A percentile compares a stretch with the other conserved stretches of the same genome.
Evolutionary conservation across 2,329 filamentous ascomycete species (phyloP).

Genomic region (Biscogniauxia marginata): DNA sequence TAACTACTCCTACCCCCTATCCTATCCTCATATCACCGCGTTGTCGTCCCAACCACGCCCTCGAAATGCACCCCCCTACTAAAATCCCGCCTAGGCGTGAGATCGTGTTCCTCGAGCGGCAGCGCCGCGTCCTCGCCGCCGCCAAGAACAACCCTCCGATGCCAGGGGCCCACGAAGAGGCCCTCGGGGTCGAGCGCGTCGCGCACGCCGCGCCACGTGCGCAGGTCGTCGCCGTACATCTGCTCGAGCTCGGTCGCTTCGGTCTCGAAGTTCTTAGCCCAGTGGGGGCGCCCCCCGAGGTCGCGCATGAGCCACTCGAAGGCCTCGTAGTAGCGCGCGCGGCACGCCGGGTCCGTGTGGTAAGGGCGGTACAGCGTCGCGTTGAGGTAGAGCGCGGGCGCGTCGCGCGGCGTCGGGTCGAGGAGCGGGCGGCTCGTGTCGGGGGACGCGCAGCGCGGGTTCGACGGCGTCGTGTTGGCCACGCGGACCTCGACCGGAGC

Average conservation of each 20-base stretch:
- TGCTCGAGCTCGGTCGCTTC: conserved; percentile 59
- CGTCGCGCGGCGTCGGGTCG: conserved; percentile 67
- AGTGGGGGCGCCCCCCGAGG: conserved; percentile 78
- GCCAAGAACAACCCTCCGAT: conserved; percentile 64
- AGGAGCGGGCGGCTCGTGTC: conserved; percentile 46
- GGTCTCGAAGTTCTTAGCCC: conserved; percentile 85
- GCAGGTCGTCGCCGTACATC: conserved; percentile 69
- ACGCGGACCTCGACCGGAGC: conserved; percentile 92
- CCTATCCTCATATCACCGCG: no score
- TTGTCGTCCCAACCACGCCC: conserved; percentile 16
- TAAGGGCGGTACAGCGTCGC: conserved; percentile 88
- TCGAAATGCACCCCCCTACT: conserved; percentile 20
- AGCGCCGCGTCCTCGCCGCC: conserved; percentile 21
- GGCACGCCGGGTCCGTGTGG: conserved; percentile 72
- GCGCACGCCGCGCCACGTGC: conserved; percentile 66
- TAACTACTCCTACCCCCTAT: background rate
- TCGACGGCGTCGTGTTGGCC: conserved; percentile 60
- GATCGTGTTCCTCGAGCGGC: conserved; percentile 32
- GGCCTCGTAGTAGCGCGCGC: conserved; percentile 76
- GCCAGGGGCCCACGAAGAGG: conserved; percentile 91
- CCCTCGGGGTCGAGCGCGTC: conserved; percentile 74
- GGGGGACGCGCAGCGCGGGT: conserved; percentile 15
- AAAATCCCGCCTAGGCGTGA: conserved; percentile 13
- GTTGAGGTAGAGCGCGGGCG: conserved; percentile 83
- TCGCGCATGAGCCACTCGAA: conserved; percentile 92